Evolutionary conservation across 768 basidiomycete genomes (phyloP).

Genomic region (Exsudoporus frostii): DNA sequence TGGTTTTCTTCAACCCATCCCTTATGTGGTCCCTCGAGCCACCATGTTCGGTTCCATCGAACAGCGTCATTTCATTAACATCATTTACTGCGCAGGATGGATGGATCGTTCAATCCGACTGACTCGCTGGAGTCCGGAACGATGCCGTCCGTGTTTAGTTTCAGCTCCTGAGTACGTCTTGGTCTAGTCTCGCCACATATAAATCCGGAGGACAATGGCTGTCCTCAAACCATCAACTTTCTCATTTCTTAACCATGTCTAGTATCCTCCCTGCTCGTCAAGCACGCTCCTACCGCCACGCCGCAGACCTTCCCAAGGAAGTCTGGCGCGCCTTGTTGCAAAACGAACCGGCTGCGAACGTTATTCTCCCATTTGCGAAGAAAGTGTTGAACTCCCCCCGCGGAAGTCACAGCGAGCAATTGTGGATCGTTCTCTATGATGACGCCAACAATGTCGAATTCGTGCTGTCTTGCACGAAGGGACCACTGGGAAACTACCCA

Average conservation of each 20-base stretch:
- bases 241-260: slow-evolving; percentile 13
- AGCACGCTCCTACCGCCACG: slow-evolving; percentile 1
- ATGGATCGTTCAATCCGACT: slow-evolving; percentile 4
- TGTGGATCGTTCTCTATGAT: slow-evolving; percentile 34
- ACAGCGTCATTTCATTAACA: background rate
- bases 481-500: slow-evolving; percentile 1
- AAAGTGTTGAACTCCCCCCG: slow-evolving; percentile 21
- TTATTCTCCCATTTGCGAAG: slow-evolving; percentile 39
- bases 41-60: background rate
- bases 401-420: background rate
- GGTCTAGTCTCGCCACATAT: slow-evolving; percentile 3
- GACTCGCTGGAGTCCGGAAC: background rate
- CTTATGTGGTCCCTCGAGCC: background rate
- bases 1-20: background rate
- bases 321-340: slow-evolving; percentile 31
- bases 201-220: background rate
- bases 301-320: slow-evolving; percentile 14
- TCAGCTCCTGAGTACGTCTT: background rate
- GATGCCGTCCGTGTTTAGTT: background rate
- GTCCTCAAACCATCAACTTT: slow-evolving; percentile 14
- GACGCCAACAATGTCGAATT: slow-evolving; percentile 10
- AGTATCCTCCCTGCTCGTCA: background rate
- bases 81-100: slow-evolving; percentile 20
- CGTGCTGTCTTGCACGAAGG: slow-evolving; percentile 6
- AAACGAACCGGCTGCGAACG: slow-evolving; percentile 36